Conservation (phyloP, 2,329 filamentous ascomycete species). For the Trichoderma polysporum region DNA sequence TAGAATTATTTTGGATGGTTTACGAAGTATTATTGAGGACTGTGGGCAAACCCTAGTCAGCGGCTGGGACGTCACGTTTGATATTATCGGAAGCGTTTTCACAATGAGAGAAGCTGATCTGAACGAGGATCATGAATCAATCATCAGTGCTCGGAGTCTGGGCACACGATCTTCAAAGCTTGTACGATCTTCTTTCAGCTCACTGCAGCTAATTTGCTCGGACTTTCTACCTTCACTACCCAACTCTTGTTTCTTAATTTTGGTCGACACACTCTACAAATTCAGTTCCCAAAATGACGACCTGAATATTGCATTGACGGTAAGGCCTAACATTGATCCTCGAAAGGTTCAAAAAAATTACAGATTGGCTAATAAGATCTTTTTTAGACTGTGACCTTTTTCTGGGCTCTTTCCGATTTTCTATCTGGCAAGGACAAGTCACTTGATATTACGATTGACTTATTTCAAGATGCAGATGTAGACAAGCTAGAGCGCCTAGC, state of each 20-base stretch:
- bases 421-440: constrained; percentile 61
- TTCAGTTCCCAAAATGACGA: constrained; percentile 91
- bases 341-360: background rate
- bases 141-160: constrained; percentile 37
- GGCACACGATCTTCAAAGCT: constrained; percentile 67
- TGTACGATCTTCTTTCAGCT: constrained; percentile 83
- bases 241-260: constrained; percentile 68
- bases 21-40: constrained; percentile 81
- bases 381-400: constrained; percentile 84
- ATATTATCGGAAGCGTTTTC: constrained; percentile 82
- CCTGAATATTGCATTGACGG: constrained; percentile 90
- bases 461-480: constrained; percentile 51
- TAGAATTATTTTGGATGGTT: constrained; percentile 72
- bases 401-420: constrained; percentile 93
- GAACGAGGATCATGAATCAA: constrained; percentile 38
- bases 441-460: constrained; percentile 57
- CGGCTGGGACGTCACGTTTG: constrained; percentile 84
- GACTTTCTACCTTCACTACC: constrained; percentile 80
- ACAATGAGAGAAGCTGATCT: constrained; percentile 41
- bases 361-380: background rate
- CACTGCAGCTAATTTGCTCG: constrained; percentile 87
- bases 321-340: constrained; percentile 41
- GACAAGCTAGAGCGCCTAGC: constrained; percentile 59
- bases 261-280: constrained; percentile 84
- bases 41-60: constrained; percentile 79